Evolutionary conservation across 208 protist species (phyloP), one percentile per base, ranked within the genome.

Genomic region (Trichomonas tenax): DNA sequence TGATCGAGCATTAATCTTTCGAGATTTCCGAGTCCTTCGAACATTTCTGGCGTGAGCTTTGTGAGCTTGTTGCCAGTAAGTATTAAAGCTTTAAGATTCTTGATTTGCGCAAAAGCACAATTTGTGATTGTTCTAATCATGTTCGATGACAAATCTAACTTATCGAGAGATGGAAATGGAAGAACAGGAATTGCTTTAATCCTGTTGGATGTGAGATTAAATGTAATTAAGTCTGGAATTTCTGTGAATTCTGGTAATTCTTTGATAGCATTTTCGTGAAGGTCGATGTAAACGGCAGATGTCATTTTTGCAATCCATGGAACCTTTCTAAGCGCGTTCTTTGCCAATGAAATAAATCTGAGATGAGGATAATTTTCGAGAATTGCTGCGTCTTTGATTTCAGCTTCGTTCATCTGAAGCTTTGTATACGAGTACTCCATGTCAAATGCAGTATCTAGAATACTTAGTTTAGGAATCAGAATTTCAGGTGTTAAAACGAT

Each of bases 371-470:
- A 93, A 41, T 93, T 41, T 44, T 41, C 41, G 17, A 93, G 34
- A 26, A 93, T 93, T 44, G 23, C 17, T 48, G 86, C 86, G 51
- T 93, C 86, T 93, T 93, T 93, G 26, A 93, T 34, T 51, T 51
- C 86, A 34, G 86, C 11, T 51, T 93, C 86, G 31, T 93, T 93
- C 86, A 93, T 93, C n/a, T 48, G 40, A 34, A 93, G n/a, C 36
- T 93, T 93, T 34, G 86, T 93, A 38, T 93, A 93, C 10, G 86
- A 41, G 31, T 93, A 93, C 51, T 93, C 86, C 21, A 93, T 34
- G 51, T 93, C 86, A 93, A 48, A 48, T 34, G 86, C 40, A 9
- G 86, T 48, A 93, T 93, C 86, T 51, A 93, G 17, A 38, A 93
- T 41, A 93, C n/a, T 44, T 38, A 93, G 31, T 9, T 93, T 93